Conservation (phyloP, 768 basidiomycete genomes). For the Leccinum boreale region DNA sequence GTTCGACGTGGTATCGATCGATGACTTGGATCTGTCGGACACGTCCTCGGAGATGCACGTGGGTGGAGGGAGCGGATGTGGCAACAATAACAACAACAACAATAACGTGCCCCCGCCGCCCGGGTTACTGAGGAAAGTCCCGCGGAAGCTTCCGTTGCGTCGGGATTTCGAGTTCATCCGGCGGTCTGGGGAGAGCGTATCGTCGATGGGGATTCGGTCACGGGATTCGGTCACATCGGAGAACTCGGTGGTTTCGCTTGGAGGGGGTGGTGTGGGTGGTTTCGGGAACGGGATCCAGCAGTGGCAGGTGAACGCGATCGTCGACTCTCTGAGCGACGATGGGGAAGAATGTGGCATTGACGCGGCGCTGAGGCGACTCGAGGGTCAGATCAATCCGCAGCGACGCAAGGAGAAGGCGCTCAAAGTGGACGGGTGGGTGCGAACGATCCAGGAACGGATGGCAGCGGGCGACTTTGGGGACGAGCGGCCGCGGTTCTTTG, state of each 20-base stretch:
- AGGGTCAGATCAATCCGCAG: slow-evolving; percentile 80
- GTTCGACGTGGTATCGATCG: slow-evolving; percentile 73
- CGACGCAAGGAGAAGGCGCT: slow-evolving; percentile 66
- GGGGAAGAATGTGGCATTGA: slow-evolving; percentile 79
- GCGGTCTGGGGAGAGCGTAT: slow-evolving; percentile 65
- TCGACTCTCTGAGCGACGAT: slow-evolving; percentile 72
- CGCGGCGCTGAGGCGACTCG: slow-evolving; percentile 73
- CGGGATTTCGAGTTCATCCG: slow-evolving; percentile 81
- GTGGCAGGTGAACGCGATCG: slow-evolving; percentile 80
- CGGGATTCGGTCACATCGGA: slow-evolving; percentile 57
- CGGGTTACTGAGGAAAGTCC: slow-evolving; percentile 52
- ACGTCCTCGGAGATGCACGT: slow-evolving; percentile 56
- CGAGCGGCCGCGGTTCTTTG: slow-evolving; percentile 57
- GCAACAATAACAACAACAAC: too few species aligned
- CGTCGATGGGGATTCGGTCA: slow-evolving; percentile 73
- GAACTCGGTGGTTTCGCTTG: slow-evolving; percentile 32
- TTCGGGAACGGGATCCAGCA: slow-evolving; percentile 51
- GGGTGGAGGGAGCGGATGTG: slow-evolving; percentile 8
- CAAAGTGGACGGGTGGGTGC: slow-evolving; percentile 83
- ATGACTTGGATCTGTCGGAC: slow-evolving; percentile 77
- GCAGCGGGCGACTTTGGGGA: slow-evolving; percentile 60
- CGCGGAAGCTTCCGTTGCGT: slow-evolving; percentile 64
- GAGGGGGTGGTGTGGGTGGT: slow-evolving; percentile 31
- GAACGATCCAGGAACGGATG: slow-evolving; percentile 64
- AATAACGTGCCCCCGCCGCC: slow-evolving; percentile 40